These are phyloP conservation scores for Chamaecyparis obtusa DNA, from an alignment of 75 land plant genomes.

Conservation along the genomic window DNA sequence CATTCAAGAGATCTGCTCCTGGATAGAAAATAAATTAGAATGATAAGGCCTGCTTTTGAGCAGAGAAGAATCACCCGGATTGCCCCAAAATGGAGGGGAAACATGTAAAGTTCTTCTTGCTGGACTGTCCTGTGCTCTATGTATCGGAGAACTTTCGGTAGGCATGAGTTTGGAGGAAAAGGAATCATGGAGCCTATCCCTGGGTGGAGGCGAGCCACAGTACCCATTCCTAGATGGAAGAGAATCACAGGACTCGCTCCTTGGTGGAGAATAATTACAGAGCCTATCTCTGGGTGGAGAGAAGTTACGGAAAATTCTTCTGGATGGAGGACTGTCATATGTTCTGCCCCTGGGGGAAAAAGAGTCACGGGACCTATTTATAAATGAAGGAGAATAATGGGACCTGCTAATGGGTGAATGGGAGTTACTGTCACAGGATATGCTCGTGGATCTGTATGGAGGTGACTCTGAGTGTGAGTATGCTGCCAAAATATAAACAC, in stretches of 20 bases:
- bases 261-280: neutral
- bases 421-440: neutral
- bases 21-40: neutral
- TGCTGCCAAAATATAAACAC: constrained; percentile 32
- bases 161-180: neutral
- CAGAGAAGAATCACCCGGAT: neutral
- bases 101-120: neutral
- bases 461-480: constrained; percentile 39
- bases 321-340: neutral
- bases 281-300: neutral
- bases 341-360: neutral
- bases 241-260: neutral
- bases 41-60: neutral
- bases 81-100: neutral
- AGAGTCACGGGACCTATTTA: neutral
- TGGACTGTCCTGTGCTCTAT: neutral
- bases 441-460: constrained; percentile 6
- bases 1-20: constrained; percentile 1
- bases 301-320: neutral
- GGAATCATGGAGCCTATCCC: neutral
- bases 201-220: neutral
- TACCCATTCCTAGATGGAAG: neutral
- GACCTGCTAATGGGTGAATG: neutral
- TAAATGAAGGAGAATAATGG: neutral
- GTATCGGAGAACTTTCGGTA: neutral